A percentile compares a stretch with the other conserved stretches of the same genome.
Evolutionary conservation across 257 asterid genomes (phyloP).

Genomic region (Ballota nigra): DNA sequence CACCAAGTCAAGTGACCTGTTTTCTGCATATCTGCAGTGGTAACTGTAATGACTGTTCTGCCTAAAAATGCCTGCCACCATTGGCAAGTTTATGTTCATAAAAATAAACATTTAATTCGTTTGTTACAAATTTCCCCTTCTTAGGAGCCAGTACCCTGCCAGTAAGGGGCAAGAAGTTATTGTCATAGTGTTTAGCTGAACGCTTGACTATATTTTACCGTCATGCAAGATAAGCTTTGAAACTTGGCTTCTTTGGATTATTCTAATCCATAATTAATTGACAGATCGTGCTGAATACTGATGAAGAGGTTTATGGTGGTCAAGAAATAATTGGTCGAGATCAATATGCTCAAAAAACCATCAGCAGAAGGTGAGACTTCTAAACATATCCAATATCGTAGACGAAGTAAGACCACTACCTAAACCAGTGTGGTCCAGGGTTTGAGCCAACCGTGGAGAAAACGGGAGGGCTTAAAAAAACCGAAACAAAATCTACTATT

Average conservation of each 20-base stretch:
- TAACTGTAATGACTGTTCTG: not conserved
- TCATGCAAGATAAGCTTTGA: constrained; percentile 9
- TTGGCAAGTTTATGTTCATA: not conserved
- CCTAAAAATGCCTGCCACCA: not conserved
- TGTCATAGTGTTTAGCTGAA: constrained; percentile 1
- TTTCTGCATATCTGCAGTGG: not conserved
- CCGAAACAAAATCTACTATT: not conserved
- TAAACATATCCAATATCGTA: no score
- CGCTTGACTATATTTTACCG: constrained; percentile 1
- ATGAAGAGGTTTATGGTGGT: constrained; percentile 80
- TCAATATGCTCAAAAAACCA: constrained; percentile 63
- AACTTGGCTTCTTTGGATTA: constrained; percentile 9
- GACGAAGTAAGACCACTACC: no score
- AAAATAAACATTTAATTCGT: not conserved
- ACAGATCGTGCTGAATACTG: constrained; percentile 77
- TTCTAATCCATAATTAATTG: constrained; percentile 23
- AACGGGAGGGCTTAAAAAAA: no score
- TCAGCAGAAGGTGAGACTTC: constrained; percentile 56
- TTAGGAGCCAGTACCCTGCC: constrained; percentile 1
- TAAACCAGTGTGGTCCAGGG: no score
- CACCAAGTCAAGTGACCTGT: not conserved
- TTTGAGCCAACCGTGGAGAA: no score
- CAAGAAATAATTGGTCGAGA: constrained; percentile 57
- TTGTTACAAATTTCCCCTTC: not conserved
- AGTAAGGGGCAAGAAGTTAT: not conserved